phyloP scores from a whole-genome alignment of 495 filamentous ascomycete genomes.

The Trichoderma asperelloides region DNA sequence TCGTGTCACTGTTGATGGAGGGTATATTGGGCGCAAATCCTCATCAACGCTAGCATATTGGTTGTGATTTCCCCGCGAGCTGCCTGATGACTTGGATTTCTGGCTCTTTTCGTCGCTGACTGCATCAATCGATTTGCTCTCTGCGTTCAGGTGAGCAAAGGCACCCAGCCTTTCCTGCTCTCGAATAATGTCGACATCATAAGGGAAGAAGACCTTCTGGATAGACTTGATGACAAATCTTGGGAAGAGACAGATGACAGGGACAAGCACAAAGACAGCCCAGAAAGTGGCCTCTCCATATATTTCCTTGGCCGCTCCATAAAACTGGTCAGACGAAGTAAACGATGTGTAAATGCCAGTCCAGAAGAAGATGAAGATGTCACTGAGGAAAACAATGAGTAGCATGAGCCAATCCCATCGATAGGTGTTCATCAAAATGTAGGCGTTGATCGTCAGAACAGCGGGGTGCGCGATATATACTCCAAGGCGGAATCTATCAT shows the following conservation, averaged over 20 bases:
- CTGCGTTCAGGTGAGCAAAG: constrained; percentile 54
- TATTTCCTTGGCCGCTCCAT: constrained; percentile 65
- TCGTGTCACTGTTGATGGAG: constrained; percentile 66
- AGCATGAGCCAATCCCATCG: constrained; percentile 95
- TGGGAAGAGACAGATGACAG: constrained; percentile 72
- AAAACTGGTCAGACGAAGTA: constrained; percentile 51
- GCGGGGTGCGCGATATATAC: constrained; percentile 70
- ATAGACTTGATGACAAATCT: constrained; percentile 75
- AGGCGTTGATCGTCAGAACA: constrained; percentile 80
- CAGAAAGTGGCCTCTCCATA: constrained; percentile 80
- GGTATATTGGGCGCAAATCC: constrained; percentile 82
- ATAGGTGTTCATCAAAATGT: constrained; percentile 92
- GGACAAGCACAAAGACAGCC: constrained; percentile 66
- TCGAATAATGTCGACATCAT: constrained; percentile 91
- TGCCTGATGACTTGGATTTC: constrained; percentile 39
- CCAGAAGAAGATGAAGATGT: constrained; percentile 90
- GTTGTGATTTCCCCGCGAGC: constrained; percentile 48
- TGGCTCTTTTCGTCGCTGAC: constrained; percentile 20
- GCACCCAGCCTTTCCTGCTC: constrained; percentile 78
- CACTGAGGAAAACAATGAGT: constrained; percentile 71
- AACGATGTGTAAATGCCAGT: constrained; percentile 77
- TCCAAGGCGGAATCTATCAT: constrained; percentile 73
- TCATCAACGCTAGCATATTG: constrained; percentile 60
- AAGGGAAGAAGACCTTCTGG: constrained; percentile 88
- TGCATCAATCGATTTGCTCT: constrained; percentile 9